Evolutionary conservation across 768 basidiomycete species (phyloP).

Genomic region (Leccinum boreale): DNA sequence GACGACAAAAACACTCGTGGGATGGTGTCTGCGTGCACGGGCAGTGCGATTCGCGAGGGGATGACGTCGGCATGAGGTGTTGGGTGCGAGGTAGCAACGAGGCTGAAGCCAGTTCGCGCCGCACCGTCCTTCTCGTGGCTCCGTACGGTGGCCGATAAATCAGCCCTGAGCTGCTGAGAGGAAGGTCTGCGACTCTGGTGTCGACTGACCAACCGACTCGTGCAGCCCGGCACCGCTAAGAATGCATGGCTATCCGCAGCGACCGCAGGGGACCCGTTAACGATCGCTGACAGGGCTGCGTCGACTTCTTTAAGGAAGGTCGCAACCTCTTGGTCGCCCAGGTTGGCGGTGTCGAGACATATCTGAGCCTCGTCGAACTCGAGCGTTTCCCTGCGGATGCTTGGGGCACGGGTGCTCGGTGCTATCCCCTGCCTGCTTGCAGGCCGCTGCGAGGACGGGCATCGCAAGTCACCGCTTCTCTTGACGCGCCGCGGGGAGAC

Average conservation of each 20-base stretch:
- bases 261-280: slow-evolving; percentile 24
- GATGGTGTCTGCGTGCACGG: slow-evolving; percentile 20
- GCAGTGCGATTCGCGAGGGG: slow-evolving; percentile 22
- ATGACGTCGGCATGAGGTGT: slow-evolving; percentile 25
- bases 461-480: slow-evolving; percentile 21
- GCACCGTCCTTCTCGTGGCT: slow-evolving; percentile 26
- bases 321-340: slow-evolving; percentile 30
- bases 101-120: slow-evolving; percentile 28
- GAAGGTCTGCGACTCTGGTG: slow-evolving; percentile 30
- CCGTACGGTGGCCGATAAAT: slow-evolving; percentile 27
- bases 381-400: slow-evolving; percentile 27
- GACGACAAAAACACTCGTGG: slow-evolving; percentile 21
- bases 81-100: slow-evolving; percentile 27
- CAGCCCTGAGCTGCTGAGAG: slow-evolving; percentile 30
- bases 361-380: slow-evolving; percentile 31
- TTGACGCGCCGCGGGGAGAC: slow-evolving; percentile 21
- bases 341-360: slow-evolving; percentile 30
- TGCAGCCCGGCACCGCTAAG: slow-evolving; percentile 25
- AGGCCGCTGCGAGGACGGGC: slow-evolving; percentile 23
- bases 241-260: slow-evolving; percentile 32
- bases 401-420: slow-evolving; percentile 23
- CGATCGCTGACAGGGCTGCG: slow-evolving; percentile 25
- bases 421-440: slow-evolving; percentile 25
- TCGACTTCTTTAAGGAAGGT: slow-evolving; percentile 32
- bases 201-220: slow-evolving; percentile 24